Conservation (phyloP, 768 basidiomycete species). For the Arthromyces matolae region DNA sequence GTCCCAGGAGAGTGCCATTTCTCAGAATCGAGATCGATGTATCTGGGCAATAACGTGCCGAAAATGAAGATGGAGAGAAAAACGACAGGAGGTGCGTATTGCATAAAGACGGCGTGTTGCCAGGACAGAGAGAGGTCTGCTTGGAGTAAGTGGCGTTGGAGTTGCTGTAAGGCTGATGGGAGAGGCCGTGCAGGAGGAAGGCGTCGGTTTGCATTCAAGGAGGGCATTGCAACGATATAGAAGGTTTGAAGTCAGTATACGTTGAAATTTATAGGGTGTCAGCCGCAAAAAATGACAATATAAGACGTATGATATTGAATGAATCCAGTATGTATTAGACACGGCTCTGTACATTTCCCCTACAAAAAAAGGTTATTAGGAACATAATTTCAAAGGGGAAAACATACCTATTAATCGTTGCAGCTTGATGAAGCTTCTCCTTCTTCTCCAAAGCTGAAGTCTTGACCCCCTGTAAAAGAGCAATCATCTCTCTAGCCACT, state of each 20-base stretch:
- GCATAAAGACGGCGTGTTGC: constrained; percentile 8
- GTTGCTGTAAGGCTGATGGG: not conserved
- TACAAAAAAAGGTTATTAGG: not conserved
- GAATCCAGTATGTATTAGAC: not conserved
- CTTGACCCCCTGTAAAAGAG: constrained; percentile 56
- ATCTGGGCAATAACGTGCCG: constrained; percentile 6
- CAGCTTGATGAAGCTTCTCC: constrained; percentile 58
- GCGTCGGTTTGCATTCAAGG: not conserved
- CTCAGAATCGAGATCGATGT: constrained; percentile 5
- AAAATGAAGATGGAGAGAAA: constrained; percentile 11
- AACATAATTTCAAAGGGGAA: not conserved
- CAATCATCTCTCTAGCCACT: constrained; percentile 76
- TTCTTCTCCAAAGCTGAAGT: constrained; percentile 57
- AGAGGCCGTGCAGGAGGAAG: not conserved
- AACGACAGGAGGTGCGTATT: constrained; percentile 11
- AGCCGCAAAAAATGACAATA: not conserved
- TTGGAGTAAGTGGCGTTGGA: constrained; percentile 8
- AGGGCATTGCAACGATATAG: not conserved
- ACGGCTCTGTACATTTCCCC: constrained; percentile 16
- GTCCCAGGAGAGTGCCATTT: no score
- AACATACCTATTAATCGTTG: constrained; percentile 72
- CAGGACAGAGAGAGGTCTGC: constrained; percentile 2
- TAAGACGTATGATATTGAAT: not conserved
- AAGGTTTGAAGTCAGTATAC: not conserved
- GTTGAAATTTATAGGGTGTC: not conserved